A percentile compares a stretch with the other conserved stretches of the same genome.
These are phyloP conservation scores for Neonectria ditissima DNA, from an alignment of 2,329 filamentous ascomycete genomes.

Conservation along the genomic window DNA sequence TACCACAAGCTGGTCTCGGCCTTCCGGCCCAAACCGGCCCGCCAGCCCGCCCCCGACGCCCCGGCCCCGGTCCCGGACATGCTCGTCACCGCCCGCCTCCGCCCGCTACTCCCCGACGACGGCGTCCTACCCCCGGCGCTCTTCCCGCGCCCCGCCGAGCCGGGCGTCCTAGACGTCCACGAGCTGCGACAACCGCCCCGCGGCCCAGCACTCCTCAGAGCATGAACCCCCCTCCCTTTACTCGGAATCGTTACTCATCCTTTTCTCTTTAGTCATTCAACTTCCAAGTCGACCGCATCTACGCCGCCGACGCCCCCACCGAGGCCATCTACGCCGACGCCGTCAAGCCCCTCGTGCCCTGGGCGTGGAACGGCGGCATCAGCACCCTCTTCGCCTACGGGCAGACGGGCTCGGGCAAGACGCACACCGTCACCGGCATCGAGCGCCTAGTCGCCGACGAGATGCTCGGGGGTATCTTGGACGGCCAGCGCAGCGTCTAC, in stretches of 20 bases:
- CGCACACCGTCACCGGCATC: constrained; percentile 56
- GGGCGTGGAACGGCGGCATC: constrained; percentile 60
- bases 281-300: constrained; percentile 53
- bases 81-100: constrained; percentile 52
- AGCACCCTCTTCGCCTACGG: constrained; percentile 63
- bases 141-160: constrained; percentile 37
- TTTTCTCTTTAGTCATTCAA: constrained; percentile 47
- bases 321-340: constrained; percentile 56
- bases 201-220: constrained; percentile 49
- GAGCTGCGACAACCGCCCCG: constrained; percentile 51
- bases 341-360: constrained; percentile 57
- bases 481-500: constrained; percentile 48
- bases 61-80: constrained; percentile 43
- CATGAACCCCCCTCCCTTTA: constrained; percentile 17
- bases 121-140: constrained; percentile 47
- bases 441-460: constrained; percentile 55
- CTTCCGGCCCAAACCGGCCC: constrained; percentile 41
- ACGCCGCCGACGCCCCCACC: constrained; percentile 50
- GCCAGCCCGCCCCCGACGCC: constrained; percentile 15
- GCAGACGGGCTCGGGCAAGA: constrained; percentile 63
- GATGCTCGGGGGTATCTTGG: constrained; percentile 44
- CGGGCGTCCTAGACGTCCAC: constrained; percentile 51
- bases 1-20: constrained; percentile 45
- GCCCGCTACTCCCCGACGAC: constrained; percentile 53
- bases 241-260: neutral